phyloP scores from a whole-genome alignment of 78 protist genomes.

The Chrysochromulina parva region DNA sequence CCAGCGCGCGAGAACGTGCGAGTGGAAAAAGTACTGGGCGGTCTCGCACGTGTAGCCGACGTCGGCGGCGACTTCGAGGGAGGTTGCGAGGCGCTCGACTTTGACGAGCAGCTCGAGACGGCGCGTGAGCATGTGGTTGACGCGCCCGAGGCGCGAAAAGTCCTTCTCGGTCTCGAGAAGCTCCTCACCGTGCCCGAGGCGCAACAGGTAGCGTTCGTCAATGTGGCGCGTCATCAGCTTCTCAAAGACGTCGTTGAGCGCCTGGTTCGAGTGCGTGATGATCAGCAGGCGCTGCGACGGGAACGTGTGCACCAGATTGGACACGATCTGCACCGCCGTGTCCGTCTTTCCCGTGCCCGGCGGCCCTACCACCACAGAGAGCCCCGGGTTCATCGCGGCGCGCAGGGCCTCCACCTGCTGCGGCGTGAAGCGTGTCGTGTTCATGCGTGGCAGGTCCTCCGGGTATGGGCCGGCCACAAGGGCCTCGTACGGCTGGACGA shows the following conservation, averaged over 20 bases:
- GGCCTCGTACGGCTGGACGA: constrained; percentile 41
- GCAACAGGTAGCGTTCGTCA: constrained; percentile 88
- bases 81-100: constrained; percentile 69
- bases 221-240: constrained; percentile 75
- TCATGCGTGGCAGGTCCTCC: constrained; percentile 34
- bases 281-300: constrained; percentile 89
- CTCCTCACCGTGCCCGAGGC: constrained; percentile 93
- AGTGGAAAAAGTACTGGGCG: constrained; percentile 77
- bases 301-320: constrained; percentile 83
- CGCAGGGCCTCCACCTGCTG: constrained; percentile 73
- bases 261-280: constrained; percentile 93
- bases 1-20: constrained; percentile 57
- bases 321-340: constrained; percentile 91
- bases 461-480: constrained; percentile 70
- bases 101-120: constrained; percentile 71
- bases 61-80: constrained; percentile 56
- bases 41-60: constrained; percentile 89
- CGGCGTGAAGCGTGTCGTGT: constrained; percentile 71
- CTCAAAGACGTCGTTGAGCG: constrained; percentile 87
- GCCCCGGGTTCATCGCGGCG: constrained; percentile 73
- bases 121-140: constrained; percentile 79
- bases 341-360: constrained; percentile 99
- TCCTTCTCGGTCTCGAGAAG: constrained; percentile 76
- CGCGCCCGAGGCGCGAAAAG: constrained; percentile 88
- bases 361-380: constrained; percentile 95